phyloP scores from a whole-genome alignment of 129 eudicot genomes.

The Helianthus annuus region DNA sequence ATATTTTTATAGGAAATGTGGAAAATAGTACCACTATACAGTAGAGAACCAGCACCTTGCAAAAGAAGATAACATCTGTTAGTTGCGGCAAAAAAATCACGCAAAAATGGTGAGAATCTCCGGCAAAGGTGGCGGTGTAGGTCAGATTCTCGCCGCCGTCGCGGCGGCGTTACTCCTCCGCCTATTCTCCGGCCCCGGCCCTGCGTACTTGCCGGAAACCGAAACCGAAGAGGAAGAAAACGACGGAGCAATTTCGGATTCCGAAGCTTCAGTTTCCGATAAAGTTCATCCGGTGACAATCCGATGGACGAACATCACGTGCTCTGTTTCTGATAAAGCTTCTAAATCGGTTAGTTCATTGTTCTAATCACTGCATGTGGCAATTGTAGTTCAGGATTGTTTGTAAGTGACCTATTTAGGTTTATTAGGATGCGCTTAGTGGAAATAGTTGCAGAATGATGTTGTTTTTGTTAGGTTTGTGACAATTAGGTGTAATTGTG shows the following conservation, averaged over 20 bases:
- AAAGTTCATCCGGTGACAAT: conserved; percentile 78
- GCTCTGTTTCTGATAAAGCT: conserved; percentile 70
- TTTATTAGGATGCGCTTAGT: background rate
- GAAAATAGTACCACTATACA: background rate
- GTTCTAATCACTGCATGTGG: conserved; percentile 20
- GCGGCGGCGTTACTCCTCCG: conserved; percentile 53
- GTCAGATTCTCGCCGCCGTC: conserved; percentile 39
- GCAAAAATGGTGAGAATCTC: conserved; percentile 51
- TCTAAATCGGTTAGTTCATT: conserved; percentile 66
- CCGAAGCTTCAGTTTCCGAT: conserved; percentile 49
- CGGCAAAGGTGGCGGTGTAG: conserved; percentile 68
- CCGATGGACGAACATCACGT: conserved; percentile 73
- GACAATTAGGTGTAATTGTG: conserved; percentile 8
- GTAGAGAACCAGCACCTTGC: conserved; percentile 24
- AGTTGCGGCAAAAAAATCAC: conserved; percentile 29
- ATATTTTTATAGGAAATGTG: background rate
- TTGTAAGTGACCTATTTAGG: background rate
- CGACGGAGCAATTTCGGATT: conserved; percentile 34
- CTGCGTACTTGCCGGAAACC: conserved; percentile 55
- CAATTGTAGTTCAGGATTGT: background rate
- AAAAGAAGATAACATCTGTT: conserved; percentile 33
- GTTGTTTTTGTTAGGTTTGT: background rate
- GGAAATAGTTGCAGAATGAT: background rate
- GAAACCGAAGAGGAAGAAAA: conserved; percentile 44
- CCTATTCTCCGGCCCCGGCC: conserved; percentile 75